Conservation (phyloP, 2,329 filamentous ascomycete genomes). For the Colletotrichum filicis region DNA sequence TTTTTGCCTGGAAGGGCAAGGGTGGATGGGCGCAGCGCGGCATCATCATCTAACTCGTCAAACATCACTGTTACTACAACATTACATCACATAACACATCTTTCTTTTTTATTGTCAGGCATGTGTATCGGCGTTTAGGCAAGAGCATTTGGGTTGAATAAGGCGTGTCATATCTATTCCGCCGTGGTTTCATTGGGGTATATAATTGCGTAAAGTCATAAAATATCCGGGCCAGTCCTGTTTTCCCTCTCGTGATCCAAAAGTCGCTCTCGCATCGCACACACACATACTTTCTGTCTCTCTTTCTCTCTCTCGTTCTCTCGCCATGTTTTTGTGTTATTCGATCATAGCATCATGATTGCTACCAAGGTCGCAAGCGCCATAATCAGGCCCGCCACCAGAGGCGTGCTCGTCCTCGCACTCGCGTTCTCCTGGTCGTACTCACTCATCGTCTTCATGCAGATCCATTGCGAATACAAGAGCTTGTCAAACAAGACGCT, state of each 20-base stretch:
- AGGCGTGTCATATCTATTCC: slow-evolving; percentile 15
- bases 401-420: background rate
- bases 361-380: slow-evolving; percentile 2
- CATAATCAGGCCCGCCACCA: slow-evolving; percentile 1
- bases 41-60: slow-evolving; percentile 65
- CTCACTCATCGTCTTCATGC: slow-evolving; percentile 35
- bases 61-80: background rate
- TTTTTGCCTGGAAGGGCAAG: slow-evolving; percentile 84
- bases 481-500: slow-evolving; percentile 31
- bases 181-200: slow-evolving; percentile 29
- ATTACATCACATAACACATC: no score
- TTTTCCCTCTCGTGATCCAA: slow-evolving; percentile 17
- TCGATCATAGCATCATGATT: slow-evolving; percentile 18
- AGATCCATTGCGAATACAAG: slow-evolving; percentile 34
- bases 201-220: slow-evolving; percentile 33
- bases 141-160: background rate
- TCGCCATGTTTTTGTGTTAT: background rate
- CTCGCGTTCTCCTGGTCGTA: slow-evolving; percentile 16
- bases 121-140: slow-evolving; percentile 24
- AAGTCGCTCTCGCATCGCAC: no score
- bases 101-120: background rate
- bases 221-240: slow-evolving; percentile 23
- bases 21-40: slow-evolving; percentile 81
- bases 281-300: no score
- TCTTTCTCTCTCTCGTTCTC: background rate